Evolutionary conservation across 345 rosid species (phyloP).

Genomic region (Citrus sp.): DNA sequence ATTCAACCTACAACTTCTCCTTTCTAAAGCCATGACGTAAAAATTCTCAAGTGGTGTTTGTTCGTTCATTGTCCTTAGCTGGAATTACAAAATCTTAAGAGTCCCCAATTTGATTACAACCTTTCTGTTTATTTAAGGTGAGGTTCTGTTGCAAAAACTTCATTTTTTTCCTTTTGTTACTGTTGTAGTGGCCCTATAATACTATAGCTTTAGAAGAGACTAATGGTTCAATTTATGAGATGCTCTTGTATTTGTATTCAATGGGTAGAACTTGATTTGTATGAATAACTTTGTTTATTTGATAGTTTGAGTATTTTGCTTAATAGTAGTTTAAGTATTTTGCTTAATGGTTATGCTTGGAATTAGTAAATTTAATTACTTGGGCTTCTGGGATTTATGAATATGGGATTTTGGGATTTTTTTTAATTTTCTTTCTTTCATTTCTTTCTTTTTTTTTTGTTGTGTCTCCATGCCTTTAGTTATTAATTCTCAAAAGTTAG

Average conservation of each 20-base stretch:
- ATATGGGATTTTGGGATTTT: no score
- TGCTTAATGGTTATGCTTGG: background rate
- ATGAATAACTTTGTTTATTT: no score
- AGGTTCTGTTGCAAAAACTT: background rate
- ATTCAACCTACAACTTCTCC: no score
- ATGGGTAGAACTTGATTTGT: no score
- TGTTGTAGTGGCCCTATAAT: background rate
- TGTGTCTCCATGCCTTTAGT: constrained; percentile 47
- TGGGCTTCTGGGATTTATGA: background rate
- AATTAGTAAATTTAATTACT: constrained; percentile 3
- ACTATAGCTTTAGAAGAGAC: no score
- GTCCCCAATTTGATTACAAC: no score
- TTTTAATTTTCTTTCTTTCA: background rate
- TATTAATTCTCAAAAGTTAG: constrained; percentile 28
- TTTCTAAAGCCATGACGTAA: no score
- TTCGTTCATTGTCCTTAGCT: no score
- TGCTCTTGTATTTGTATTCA: no score
- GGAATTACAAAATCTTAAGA: no score
- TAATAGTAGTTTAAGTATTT: background rate
- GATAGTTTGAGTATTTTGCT: background rate
- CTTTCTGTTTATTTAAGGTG: constrained; percentile 8
- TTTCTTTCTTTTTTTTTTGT: background rate
- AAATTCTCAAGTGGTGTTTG: no score
- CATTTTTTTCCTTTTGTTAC: background rate
- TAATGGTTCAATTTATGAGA: no score